These are phyloP conservation scores for Aspergillus olivimuriae DNA, from an alignment of 495 filamentous ascomycete genomes.

Conservation along the genomic window DNA sequence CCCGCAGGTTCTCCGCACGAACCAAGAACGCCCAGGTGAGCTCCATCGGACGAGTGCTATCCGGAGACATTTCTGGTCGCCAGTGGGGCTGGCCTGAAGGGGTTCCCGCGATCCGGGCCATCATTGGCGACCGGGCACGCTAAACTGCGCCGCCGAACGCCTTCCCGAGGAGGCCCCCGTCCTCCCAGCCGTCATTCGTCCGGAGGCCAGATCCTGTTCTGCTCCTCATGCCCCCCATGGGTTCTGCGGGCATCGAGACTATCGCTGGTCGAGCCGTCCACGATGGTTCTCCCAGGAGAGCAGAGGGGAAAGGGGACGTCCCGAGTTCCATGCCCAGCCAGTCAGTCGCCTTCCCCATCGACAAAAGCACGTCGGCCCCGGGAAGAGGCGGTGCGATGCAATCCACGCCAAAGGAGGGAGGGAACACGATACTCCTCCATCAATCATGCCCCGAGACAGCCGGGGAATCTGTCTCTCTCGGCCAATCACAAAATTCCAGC, in stretches of 20 bases:
- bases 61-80: conserved; percentile 14
- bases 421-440: too few relatives aligned
- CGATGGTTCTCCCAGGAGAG: background rate
- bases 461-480: background rate
- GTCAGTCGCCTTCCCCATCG: too few relatives aligned
- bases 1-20: conserved; percentile 14
- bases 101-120: background rate
- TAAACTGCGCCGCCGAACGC: background rate
- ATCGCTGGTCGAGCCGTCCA: background rate
- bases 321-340: too few relatives aligned
- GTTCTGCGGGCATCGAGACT: background rate
- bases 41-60: conserved; percentile 9
- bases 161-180: background rate
- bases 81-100: background rate
- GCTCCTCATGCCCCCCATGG: background rate
- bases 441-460: background rate
- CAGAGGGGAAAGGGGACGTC: too few relatives aligned
- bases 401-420: too few relatives aligned
- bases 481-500: background rate
- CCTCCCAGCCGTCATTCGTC: background rate
- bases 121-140: background rate
- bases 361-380: too few relatives aligned
- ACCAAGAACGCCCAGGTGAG: conserved; percentile 7
- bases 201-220: background rate
- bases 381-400: too few relatives aligned